A percentile compares a stretch with the other conserved stretches of the same genome.
Evolutionary conservation across 441 rosid species (phyloP).

Genomic region (Croton laevigatus): DNA sequence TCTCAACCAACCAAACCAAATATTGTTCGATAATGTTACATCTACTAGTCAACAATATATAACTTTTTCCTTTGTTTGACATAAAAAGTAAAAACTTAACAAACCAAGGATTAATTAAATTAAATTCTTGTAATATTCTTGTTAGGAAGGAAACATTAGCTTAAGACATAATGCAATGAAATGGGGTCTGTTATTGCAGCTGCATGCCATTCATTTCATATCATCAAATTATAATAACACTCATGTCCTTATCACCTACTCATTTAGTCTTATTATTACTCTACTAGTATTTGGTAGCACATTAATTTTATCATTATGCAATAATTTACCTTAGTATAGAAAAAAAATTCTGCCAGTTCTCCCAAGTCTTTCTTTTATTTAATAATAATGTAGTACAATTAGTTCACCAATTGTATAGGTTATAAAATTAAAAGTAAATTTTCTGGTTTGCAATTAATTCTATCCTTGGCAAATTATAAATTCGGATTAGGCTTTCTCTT

Average conservation of each 20-base stretch:
- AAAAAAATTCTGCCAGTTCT: not conserved
- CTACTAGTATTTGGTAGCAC: not conserved
- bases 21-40: too few relatives aligned
- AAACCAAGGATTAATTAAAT: not conserved
- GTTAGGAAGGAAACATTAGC: constrained; percentile 13
- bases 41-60: not conserved
- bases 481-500: too few relatives aligned
- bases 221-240: not conserved
- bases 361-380: too few relatives aligned
- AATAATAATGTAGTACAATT: too few relatives aligned
- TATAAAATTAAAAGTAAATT: too few relatives aligned
- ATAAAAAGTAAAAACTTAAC: not conserved
- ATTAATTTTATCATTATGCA: not conserved
- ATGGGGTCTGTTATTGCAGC: constrained; percentile 15
- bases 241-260: constrained; percentile 3
- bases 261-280: not conserved
- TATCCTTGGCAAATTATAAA: too few relatives aligned
- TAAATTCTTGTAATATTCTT: not conserved
- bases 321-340: not conserved
- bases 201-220: constrained; percentile 26
- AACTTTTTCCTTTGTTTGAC: not conserved
- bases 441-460: too few relatives aligned
- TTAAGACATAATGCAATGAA: constrained; percentile 11
- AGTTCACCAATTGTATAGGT: too few relatives aligned
- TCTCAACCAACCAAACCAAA: too few relatives aligned